Percentiles rank a stretch among this genome's conserved stretches.
phyloP scores from a whole-genome alignment of 805 yeast species.

The Wickerhamomyces sydowiorum region DNA sequence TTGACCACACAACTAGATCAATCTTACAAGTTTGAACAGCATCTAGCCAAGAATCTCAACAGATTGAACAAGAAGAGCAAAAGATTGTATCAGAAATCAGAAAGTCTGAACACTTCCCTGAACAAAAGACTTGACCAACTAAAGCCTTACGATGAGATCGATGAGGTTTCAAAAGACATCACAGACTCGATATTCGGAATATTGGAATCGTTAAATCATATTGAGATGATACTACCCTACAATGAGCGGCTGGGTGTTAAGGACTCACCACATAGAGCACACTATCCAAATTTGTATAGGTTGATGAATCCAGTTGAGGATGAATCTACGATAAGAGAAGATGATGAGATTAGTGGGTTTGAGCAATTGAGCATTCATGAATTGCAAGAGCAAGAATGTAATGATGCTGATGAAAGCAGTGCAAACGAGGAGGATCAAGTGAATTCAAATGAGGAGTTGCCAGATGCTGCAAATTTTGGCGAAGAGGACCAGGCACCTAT shows the following conservation, averaged over 20 bases:
- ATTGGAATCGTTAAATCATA: slow-evolving; percentile 20
- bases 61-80: slow-evolving; percentile 3
- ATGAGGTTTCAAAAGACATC: slow-evolving; percentile 4
- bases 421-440: no score
- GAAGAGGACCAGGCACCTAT: neutral
- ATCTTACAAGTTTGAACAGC: slow-evolving; percentile 1
- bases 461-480: neutral
- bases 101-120: slow-evolving; percentile 4
- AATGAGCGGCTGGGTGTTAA: slow-evolving; percentile 30
- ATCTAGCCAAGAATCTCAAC: neutral
- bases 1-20: slow-evolving; percentile 2
- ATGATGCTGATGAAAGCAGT: slow-evolving; percentile 2
- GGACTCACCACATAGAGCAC: slow-evolving; percentile 34
- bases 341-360: slow-evolving; percentile 9
- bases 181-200: slow-evolving; percentile 5
- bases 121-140: slow-evolving; percentile 11
- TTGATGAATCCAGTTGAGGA: slow-evolving; percentile 13
- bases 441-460: slow-evolving; percentile 3
- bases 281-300: slow-evolving; percentile 35
- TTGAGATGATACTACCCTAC: slow-evolving; percentile 31
- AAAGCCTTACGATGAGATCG: slow-evolving; percentile 3
- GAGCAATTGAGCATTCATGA: neutral
- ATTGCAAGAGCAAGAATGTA: neutral
- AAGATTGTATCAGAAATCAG: slow-evolving; percentile 1
- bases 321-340: slow-evolving; percentile 8